phyloP scores from a whole-genome alignment of 2,329 filamentous ascomycete species.

The Xylariaceae sp. region DNA sequence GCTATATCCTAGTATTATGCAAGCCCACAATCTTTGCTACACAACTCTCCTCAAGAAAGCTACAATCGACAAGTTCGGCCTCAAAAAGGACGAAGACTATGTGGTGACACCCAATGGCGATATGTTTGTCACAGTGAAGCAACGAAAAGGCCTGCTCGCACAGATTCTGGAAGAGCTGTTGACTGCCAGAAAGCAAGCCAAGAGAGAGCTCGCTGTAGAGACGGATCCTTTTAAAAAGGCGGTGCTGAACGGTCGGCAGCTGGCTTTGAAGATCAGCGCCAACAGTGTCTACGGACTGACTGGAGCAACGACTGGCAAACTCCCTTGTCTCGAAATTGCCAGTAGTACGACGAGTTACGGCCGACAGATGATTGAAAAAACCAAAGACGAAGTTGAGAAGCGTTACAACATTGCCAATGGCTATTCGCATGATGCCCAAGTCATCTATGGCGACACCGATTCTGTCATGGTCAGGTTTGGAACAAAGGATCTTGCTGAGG shows the following conservation, averaged over 20 bases:
- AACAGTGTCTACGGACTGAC: conserved; percentile 98
- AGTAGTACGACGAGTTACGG: conserved; percentile 97
- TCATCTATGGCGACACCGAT: conserved; percentile 98
- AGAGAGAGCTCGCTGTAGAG: conserved; percentile 80
- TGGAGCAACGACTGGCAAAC: conserved; percentile 89
- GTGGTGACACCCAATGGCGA: conserved; percentile 94
- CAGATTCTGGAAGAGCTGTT: conserved; percentile 95
- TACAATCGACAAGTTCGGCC: conserved; percentile 65
- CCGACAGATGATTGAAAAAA: conserved; percentile 98
- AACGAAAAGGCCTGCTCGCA: conserved; percentile 84
- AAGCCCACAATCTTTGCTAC: conserved; percentile 97
- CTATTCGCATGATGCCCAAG: conserved; percentile 88
- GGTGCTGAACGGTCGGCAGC: conserved; percentile 91
- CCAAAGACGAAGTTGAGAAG: conserved; percentile 88
- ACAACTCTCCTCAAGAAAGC: conserved; percentile 82
- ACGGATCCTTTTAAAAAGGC: conserved; percentile 97
- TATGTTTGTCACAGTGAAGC: conserved; percentile 80
- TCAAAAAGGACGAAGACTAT: conserved; percentile 90
- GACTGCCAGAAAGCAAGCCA: conserved; percentile 87
- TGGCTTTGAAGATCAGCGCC: conserved; percentile 92
- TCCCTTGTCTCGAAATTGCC: conserved; percentile 90
- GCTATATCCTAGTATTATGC: conserved; percentile 97
- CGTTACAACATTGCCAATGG: conserved; percentile 90
- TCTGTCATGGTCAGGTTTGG: conserved; percentile 99
- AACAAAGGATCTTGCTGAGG: conserved; percentile 74